phyloP scores from a whole-genome alignment of 1,284 basidiomycete species.

The Austroboletus niveus region DNA sequence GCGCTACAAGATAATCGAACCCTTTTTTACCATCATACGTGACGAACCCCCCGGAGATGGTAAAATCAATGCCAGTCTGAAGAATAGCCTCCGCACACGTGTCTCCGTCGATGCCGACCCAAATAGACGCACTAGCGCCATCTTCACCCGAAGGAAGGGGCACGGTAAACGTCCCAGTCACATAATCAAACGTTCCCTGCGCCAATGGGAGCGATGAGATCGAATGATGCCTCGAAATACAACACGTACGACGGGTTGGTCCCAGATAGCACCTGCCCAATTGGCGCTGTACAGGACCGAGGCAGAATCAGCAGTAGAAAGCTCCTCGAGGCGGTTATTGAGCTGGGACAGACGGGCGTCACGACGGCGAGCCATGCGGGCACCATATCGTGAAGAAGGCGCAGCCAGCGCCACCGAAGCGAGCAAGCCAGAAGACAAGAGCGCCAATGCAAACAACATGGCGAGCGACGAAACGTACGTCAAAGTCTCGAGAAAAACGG shows the following conservation, averaged over 20 bases:
- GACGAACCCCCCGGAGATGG: background rate
- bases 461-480: no score
- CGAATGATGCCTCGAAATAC: no score
- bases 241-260: background rate
- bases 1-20: background rate
- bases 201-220: no score
- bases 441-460: background rate
- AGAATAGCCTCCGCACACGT: background rate
- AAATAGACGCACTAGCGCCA: background rate
- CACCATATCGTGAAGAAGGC: background rate
- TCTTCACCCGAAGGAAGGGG: background rate
- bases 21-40: background rate
- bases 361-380: conserved; percentile 2
- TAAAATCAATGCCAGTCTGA: background rate
- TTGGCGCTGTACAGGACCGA: background rate
- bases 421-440: conserved; percentile 2
- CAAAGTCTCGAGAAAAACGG: background rate
- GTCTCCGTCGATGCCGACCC: background rate
- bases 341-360: background rate
- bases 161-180: background rate
- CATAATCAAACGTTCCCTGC: background rate
- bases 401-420: background rate
- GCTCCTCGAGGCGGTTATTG: background rate
- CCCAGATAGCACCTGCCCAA: background rate
- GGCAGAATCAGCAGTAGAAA: background rate